Base-by-base conservation (phyloP, 192 early-diverging fungal genomes). In the Entomortierella chlamydospora region DNA sequence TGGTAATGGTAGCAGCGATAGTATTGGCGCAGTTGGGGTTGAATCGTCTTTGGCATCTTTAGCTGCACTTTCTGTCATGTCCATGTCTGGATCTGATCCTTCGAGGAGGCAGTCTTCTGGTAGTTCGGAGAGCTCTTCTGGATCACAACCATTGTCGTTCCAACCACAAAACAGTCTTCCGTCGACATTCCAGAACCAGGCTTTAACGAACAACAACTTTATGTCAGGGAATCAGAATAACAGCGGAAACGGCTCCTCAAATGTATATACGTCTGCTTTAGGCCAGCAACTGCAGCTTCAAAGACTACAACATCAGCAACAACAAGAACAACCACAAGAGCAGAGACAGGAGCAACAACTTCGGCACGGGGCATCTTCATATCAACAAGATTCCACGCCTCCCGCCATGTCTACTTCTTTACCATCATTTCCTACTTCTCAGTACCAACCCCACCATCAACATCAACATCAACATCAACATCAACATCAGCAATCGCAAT, bases 1-100 rank as follows among this genome's bases (percentile, higher is more conserved):
- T 1, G 13, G 20, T 39, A 34, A 58, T 57, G n/a, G 5, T 31
- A 53, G 22, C 42, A 42, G 51, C 53, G 9, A 23, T 12, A 73
- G 37, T 22, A 51, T n/a, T 31, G 31, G 57, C 0, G 39, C 18
- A 0, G 33, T 39, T 18, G 57, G 57, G 1, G 43, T 68, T 54
- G 74, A 78, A 28, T 68, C 59, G 0, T 61, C 73, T 0, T 34
- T 77, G 18, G 58, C 73, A 18, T 72, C 70, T 2, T 30, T 72
- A 23, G 70, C 70, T 2, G 53, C 61, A 11, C 65, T 77, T 7
- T 68, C 73, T 23, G 73, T 68, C 28, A 77, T 77, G 60, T 55
- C 72, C 17, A 47, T 51, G 4, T 37, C 58, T n/a, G 57, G 18
- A 17, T 57, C 69, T 20, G 23, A 11, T 42, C 33, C 39, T 7